These are phyloP conservation scores for Homolaphlyctis polyrhiza DNA, from an alignment of 371 early-diverging fungal genomes.

Conservation along the genomic window DNA sequence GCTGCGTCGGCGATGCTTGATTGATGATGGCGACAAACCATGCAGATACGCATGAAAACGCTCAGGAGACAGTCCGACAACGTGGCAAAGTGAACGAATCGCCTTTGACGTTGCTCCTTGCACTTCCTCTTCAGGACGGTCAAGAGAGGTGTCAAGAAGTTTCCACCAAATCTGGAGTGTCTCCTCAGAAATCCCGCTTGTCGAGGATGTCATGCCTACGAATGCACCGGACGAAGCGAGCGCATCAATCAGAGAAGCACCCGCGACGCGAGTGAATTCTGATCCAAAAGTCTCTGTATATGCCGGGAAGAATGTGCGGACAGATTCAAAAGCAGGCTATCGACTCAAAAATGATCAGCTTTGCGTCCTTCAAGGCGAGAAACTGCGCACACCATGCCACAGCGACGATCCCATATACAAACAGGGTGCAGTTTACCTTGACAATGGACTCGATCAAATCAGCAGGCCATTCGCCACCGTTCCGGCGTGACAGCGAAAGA, in stretches of 20 bases:
- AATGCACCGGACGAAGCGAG: background rate
- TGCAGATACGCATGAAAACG: background rate
- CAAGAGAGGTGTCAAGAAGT: slow-evolving; percentile 51
- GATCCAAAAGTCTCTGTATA: slow-evolving; percentile 1
- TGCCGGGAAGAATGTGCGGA: background rate
- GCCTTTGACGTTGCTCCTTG: slow-evolving; percentile 60
- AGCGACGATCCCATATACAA: too few relatives aligned
- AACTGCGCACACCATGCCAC: too few relatives aligned
- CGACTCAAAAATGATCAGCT: background rate
- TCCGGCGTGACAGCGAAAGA: slow-evolving; percentile 30
- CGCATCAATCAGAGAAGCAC: background rate
- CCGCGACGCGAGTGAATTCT: background rate
- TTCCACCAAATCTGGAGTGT: slow-evolving; percentile 34
- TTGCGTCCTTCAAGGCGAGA: too few relatives aligned
- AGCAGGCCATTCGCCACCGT: background rate
- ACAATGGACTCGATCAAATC: background rate
- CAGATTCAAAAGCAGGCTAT: background rate
- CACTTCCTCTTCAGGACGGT: slow-evolving; percentile 65
- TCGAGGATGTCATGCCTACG: background rate
- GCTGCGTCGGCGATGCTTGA: slow-evolving; percentile 53
- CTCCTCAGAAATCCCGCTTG: background rate
- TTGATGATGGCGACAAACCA: background rate
- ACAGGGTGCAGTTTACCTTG: background rate
- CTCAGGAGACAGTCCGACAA: background rate
- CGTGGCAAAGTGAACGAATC: background rate